These are phyloP conservation scores for Penicillium cataractarum DNA, from an alignment of 495 filamentous ascomycete species.

Conservation along the genomic window DNA sequence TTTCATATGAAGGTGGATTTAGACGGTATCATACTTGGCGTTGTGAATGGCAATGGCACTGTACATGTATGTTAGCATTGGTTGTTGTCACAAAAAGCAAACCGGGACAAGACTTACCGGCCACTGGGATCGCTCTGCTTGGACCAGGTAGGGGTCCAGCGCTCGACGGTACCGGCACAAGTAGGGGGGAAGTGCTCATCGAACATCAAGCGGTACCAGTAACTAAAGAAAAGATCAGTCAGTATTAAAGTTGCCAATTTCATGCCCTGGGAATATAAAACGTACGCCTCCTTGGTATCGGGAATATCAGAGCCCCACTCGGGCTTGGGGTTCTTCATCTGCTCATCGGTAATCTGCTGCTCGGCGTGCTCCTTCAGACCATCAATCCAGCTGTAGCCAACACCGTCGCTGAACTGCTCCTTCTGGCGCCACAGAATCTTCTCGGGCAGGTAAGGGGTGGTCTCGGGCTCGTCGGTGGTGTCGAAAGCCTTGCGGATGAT, in stretches of 20 bases:
- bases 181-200: conserved; percentile 95
- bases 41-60: conserved; percentile 74
- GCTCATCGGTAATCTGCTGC: conserved; percentile 86
- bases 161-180: conserved; percentile 90
- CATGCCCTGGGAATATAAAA: conserved; percentile 16
- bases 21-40: conserved; percentile 62
- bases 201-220: conserved; percentile 98
- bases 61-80: conserved; percentile 26
- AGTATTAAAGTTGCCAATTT: conserved; percentile 10
- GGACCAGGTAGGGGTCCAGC: conserved; percentile 98
- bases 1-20: conserved; percentile 21
- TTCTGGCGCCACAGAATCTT: conserved; percentile 98
- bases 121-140: conserved; percentile 95
- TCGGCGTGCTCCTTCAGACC: conserved; percentile 92
- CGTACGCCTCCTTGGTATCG: conserved; percentile 93
- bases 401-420: conserved; percentile 98
- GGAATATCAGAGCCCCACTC: conserved; percentile 93
- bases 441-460: conserved; percentile 82
- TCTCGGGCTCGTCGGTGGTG: conserved; percentile 79
- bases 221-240: conserved; percentile 51
- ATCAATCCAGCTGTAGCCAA: conserved; percentile 99
- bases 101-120: conserved; percentile 60
- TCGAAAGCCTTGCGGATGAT: conserved; percentile 97
- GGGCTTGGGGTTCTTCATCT: conserved; percentile 94
- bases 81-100: not conserved